Base-by-base conservation (phyloP, 352 stramenopile species). In the Globisporangium uncinulatum region DNA sequence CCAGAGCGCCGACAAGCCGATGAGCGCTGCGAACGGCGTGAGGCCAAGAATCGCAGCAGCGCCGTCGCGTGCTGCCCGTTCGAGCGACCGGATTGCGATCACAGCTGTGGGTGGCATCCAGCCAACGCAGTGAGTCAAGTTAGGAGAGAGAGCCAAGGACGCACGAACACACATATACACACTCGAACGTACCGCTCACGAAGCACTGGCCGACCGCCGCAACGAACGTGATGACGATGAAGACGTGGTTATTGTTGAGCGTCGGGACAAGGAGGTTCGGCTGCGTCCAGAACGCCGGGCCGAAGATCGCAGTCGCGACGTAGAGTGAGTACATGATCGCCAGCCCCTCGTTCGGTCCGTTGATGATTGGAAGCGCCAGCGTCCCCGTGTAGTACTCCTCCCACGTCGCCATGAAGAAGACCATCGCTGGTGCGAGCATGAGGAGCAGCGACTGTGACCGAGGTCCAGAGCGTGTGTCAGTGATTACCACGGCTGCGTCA, bases 341-440 rank as follows among this genome's bases (percentile, higher is more conserved):
- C 13, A 99, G 69, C 37, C 97, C 96, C 74, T 99, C 96, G 57
- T 89, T 98, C 7, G 97, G 96, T 60, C 96, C 97, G 71, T 99
- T 99, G 43, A 99, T 75, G 20, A 96, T 79, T 8, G 95, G 95
- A 37, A 99, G 73, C 29, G 97, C 86, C 11, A 99, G 74, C 53
- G 90, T 92, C n/a, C 95, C 94, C 0, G 92, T 98, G 78, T 98
- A 96, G 73, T 98, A 99, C 70, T 99, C 91, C 69, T 99, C 97
- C 97, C 96, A 99, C n/a, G 95, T 98, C 11, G 92, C 87, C 71
- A 98, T 92, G 63, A 97, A 99, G 68, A 99, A 99, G 6, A 98
- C 84, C 78, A 78, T 95, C 46, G 79, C 86, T 60, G 64, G 89
- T 29, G 72, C 68, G 17, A 81, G 69, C 58, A 84, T 81, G 51